Evolutionary conservation across 257 asterid genomes (phyloP), one percentile per base, ranked within the genome.

Genomic region (Capsicum baccatum): DNA sequence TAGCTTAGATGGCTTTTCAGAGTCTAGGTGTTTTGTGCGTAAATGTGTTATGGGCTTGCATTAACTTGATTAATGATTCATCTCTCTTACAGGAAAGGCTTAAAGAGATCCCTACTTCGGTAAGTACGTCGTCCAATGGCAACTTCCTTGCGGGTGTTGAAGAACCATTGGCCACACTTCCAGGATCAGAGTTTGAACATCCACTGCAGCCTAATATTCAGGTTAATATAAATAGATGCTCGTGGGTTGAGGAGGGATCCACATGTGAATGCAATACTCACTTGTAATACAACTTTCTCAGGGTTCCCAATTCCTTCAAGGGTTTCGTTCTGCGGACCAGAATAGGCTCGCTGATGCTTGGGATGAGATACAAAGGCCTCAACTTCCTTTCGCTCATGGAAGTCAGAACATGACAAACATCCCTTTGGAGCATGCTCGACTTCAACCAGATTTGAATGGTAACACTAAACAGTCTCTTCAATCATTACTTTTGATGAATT

Each of bases 301-400:
- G 99, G 96, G 95, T 35, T 93, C 97, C 56, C 93, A 90, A 68
- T 97, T 97, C 86, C 94, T 97, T 90, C 92, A 87, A 88, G 98
- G 93, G 83, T 97, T 94, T 87, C 99, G 85, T 80, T 82, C 96
- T 39, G 86, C 90, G 85, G 98, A 97, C 85, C 98, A 94, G 79
- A 87, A 87, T 86, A 83, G 97, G 86, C 91, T 97, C 88, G 83
- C 97, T 11, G 97, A 94, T 91, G 97, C 88, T 87, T 97, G 99
- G 99, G 97, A 94, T 84, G 98, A 95, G 83, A 89, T 94, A 88
- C 98, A 95, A 85, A 89, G 94, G 81, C 94, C 96, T 84, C 99
- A 92, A 87, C 79, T 89, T 84, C 93, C 91, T 83, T 87, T 80
- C 26, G 80, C 80, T 86, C 91, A 86, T 85, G 90, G 91, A 55